Conservation (phyloP, 345 rosid genomes). For the Erodium maritimum region DNA sequence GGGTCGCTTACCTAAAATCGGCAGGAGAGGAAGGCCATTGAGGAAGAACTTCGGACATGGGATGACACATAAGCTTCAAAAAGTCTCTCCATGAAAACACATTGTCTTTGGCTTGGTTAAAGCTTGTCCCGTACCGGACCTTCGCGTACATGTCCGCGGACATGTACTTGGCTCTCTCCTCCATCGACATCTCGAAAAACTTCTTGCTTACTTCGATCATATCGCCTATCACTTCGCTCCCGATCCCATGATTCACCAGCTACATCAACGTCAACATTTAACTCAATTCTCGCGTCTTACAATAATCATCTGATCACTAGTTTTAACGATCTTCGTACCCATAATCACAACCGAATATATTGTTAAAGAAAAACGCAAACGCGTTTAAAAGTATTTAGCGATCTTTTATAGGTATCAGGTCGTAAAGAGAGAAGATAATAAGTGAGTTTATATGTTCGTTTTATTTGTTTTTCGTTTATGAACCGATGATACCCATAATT, state of each 20-base stretch:
- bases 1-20: constrained; percentile 57
- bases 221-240: constrained; percentile 29
- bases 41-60: constrained; percentile 42
- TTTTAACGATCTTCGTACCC: no score
- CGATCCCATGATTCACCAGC: constrained; percentile 77
- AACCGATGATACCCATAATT: no score
- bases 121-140: constrained; percentile 86
- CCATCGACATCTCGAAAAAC: constrained; percentile 58
- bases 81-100: constrained; percentile 94
- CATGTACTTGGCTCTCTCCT: constrained; percentile 78
- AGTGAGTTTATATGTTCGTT: no score
- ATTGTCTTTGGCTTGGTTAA: constrained; percentile 68
- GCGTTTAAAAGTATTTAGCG: no score
- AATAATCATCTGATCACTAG: no score
- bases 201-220: constrained; percentile 58
- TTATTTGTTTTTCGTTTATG: no score
- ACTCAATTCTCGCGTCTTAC: no score
- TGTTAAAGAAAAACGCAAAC: no score
- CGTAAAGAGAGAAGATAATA: no score
- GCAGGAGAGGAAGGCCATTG: constrained; percentile 86
- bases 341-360: no score
- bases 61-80: constrained; percentile 61
- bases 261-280: constrained; percentile 19
- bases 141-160: constrained; percentile 50
- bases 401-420: no score